Evolutionary conservation across 495 filamentous ascomycete species (phyloP), one percentile per base, ranked within the genome.

Genomic region (Penicillium pulvis): DNA sequence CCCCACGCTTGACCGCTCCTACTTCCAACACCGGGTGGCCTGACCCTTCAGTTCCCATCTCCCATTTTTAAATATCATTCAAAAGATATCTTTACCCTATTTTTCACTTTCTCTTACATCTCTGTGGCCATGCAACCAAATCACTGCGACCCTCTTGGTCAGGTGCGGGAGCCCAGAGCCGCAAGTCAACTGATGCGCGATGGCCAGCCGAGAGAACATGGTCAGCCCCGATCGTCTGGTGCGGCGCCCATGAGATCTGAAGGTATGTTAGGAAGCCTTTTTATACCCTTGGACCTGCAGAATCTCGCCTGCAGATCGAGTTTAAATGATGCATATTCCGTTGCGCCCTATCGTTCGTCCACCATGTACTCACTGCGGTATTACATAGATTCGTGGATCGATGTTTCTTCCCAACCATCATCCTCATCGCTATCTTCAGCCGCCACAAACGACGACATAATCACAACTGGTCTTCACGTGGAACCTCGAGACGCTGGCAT

Each of bases 331-430:
- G 51, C 44, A 23, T 26, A 44, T 28, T 49, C 46, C 26, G 16
- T 52, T 51, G 28, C 17, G 31, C 14, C 39, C 23, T 23, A 54
- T 17, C 16, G 20, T 54, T 31, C 23, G n/a, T 36, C 42, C 14
- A 78, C 31, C 51, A 79, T 81, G 75, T 83, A 82, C 78, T 82
- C 79, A 83, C 74, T 79, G 39, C 74, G 67, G 31, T 69, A 81
- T 67, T 81, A 78, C 65, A 68, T 83, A 93, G 94, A 97, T 75
- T 97, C 93, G 2, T 98, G 94, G 94, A 86, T 98, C 68, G 94
- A 98, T 71, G 86, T 98, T 55, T 83, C 90, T 46, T 98, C 94
- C 2, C 91, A 95, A 57, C 91, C 93, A 20, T 97, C 93, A 1
- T 93, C 93, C 10, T 96, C 94, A 14, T 89, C 86, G 31, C 77